These are phyloP conservation scores for Hypoxylon sp. DNA, from an alignment of 2,329 filamentous ascomycete species.

Conservation along the genomic window DNA sequence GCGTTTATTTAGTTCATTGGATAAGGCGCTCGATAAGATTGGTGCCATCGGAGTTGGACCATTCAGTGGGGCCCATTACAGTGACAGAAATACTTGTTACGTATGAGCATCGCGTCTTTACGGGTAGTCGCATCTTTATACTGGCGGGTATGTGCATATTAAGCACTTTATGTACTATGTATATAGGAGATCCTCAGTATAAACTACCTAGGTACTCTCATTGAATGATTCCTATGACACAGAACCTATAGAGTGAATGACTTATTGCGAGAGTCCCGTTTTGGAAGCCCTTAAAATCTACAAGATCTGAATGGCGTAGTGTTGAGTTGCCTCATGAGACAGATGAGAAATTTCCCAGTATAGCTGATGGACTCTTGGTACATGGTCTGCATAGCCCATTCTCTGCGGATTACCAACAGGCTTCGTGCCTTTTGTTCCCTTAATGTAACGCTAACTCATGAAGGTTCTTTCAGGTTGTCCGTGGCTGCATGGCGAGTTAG, in stretches of 20 bases:
- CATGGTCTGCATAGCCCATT: conserved; percentile 1
- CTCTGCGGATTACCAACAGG: neutral
- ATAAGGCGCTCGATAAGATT: conserved; percentile 13
- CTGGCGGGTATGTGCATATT: neutral
- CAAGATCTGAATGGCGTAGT: neutral
- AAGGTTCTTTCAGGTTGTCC: conserved; percentile 84
- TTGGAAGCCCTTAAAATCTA: conserved; percentile 1
- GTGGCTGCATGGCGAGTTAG: conserved; percentile 70
- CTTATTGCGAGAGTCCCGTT: neutral
- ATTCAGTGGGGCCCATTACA: conserved; percentile 2
- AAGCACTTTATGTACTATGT: neutral
- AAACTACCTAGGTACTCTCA: neutral
- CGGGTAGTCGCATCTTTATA: conserved; percentile 5
- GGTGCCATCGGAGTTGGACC: neutral
- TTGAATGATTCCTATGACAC: neutral
- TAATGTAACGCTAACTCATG: conserved; percentile 59
- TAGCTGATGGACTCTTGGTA: neutral
- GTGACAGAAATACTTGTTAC: conserved; percentile 1
- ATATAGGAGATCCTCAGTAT: neutral
- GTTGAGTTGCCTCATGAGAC: conserved; percentile 4
- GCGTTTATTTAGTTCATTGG: conserved; percentile 7
- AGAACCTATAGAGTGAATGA: neutral
- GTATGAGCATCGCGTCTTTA: conserved; percentile 16
- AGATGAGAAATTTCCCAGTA: neutral
- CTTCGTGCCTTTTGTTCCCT: neutral